phyloP scores from a whole-genome alignment of 1,284 basidiomycete genomes.

The Stereum hirsutum region DNA sequence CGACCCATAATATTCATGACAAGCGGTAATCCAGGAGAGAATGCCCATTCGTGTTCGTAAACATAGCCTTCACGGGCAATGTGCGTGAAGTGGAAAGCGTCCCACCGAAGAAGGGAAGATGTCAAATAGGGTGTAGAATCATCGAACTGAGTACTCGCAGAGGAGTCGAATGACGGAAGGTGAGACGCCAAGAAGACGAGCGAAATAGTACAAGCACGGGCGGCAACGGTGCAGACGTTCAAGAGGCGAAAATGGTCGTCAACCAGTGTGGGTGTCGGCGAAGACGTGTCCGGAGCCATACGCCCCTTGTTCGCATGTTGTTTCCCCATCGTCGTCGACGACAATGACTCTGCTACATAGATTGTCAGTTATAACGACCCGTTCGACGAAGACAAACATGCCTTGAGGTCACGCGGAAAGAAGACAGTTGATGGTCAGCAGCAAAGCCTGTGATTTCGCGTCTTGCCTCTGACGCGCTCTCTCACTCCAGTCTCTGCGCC shows the following conservation, averaged over 20 bases:
- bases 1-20: slow-evolving; percentile 35
- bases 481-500: no score
- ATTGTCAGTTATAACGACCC: no score
- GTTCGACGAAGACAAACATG: no score
- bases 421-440: no score
- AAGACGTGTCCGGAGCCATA: neutral
- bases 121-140: slow-evolving; percentile 13
- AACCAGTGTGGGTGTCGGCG: neutral
- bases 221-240: slow-evolving; percentile 10
- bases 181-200: slow-evolving; percentile 20
- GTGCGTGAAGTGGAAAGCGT: slow-evolving; percentile 72
- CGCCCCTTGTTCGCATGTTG: no score
- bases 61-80: slow-evolving; percentile 60
- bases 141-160: slow-evolving; percentile 27
- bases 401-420: no score
- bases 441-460: no score
- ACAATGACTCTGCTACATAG: no score
- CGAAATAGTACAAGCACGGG: slow-evolving; percentile 24
- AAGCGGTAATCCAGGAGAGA: slow-evolving; percentile 64
- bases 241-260: slow-evolving; percentile 7
- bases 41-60: slow-evolving; percentile 86
- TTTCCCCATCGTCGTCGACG: no score
- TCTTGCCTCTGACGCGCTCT: no score
- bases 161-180: slow-evolving; percentile 35
- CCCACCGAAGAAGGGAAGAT: slow-evolving; percentile 71